Evolutionary conservation across 1,284 basidiomycete genomes (phyloP).

Genomic region (Cutaneotrichosporon spelunceum): DNA sequence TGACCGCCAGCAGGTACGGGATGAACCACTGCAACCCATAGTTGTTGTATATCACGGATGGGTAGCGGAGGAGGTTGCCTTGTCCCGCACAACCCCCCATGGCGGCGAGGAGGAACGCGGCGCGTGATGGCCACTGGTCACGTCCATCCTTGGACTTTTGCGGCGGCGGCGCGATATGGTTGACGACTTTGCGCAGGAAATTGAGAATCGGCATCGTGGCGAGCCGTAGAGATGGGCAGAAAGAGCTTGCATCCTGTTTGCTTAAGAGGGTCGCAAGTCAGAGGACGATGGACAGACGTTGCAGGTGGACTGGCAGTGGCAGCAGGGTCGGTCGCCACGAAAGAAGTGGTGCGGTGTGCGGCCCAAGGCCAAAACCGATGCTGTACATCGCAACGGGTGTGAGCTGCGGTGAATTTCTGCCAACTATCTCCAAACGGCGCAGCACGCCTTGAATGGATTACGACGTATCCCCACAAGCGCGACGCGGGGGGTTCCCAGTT

Average conservation of each 20-base stretch:
- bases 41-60: conserved; percentile 31
- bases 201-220: conserved; percentile 11
- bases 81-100: conserved; percentile 33
- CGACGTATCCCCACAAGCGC: neutral
- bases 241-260: neutral
- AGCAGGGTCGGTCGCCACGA: neutral
- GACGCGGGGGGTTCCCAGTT: neutral
- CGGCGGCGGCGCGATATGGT: conserved; percentile 24
- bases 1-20: conserved; percentile 29
- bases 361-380: neutral
- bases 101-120: conserved; percentile 29
- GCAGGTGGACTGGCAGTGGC: neutral
- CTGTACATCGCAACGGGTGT: neutral
- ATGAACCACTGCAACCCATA: conserved; percentile 34
- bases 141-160: conserved; percentile 23
- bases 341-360: neutral
- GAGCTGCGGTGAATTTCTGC: neutral
- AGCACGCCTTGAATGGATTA: neutral
- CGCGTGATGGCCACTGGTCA: conserved; percentile 30
- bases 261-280: neutral
- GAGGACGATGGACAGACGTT: neutral
- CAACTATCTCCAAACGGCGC: neutral
- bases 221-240: neutral
- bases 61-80: conserved; percentile 30
- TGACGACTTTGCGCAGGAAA: conserved; percentile 3